Evolutionary conservation across 164 flowering plant species (phyloP), one percentile per base, ranked within the genome.

Genomic region (Kalanchoe fedtschenkoi): DNA sequence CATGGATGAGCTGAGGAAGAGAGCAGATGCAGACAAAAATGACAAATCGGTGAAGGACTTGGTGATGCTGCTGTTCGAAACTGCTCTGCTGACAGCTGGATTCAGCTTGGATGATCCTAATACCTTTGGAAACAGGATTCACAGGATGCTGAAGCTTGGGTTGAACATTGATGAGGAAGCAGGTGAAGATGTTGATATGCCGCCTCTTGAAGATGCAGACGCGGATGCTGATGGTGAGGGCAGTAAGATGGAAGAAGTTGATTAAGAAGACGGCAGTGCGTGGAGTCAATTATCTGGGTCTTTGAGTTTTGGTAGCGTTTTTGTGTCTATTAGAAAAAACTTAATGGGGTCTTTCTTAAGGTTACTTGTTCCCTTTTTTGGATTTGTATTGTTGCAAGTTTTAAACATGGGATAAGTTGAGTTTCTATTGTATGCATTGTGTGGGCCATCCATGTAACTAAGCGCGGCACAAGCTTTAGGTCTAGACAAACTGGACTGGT

Each of bases 231-330:
- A 77, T 64, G 78, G 72, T 28, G 82, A 78, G 65, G 82, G 78
- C 32, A 63, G 70, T 78, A 78, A 78, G 70, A 76, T 78, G 82
- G 82, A 78, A 73, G 83, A 79, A 67, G 83, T 79, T 17, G 83
- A 79, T 37, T 79, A 72, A 76, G 14, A 7, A 16, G 6, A 2
- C 0, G 7, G 24, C n/a, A n/a, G n/a, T n/a, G n/a, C n/a, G n/a
- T n/a, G n/a, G n/a, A n/a, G n/a, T n/a, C n/a, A n/a, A n/a, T n/a
- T n/a, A n/a, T n/a, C n/a, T n/a, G n/a, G n/a, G n/a, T n/a, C n/a
- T n/a, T n/a, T n/a, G n/a, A n/a, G n/a, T n/a, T n/a, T n/a, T n/a
- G n/a, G n/a, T n/a, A n/a, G n/a, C n/a, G n/a, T n/a, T n/a, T n/a
- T n/a, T n/a, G n/a, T n/a, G n/a, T n/a, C n/a, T n/a, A n/a, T n/a